Evolutionary conservation across 2,329 filamentous ascomycete genomes (phyloP), one percentile per base, ranked within the genome.

Genomic region (Sporothrix curviconia): DNA sequence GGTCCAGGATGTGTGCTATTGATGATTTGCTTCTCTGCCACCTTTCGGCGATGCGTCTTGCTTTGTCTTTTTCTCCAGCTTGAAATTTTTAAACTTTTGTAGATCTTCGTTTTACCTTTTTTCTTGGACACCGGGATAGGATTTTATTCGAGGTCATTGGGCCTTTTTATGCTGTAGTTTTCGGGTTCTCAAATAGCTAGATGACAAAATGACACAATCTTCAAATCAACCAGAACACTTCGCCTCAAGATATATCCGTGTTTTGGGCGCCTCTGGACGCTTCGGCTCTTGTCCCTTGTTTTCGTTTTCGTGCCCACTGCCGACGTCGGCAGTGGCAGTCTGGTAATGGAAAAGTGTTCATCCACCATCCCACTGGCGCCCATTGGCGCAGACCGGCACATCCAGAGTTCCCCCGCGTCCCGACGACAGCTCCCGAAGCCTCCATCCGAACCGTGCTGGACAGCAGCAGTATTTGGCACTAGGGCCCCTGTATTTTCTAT

Each of bases 341-440:
- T 12, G 8, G 22, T 17, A 22, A 28, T 19, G 49, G 49, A 37
- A 39, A 39, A 51, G 49, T 28, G 22, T 51, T 51, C 34, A 51
- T 51, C 49, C 49, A 51, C 37, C 34, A 54, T 17, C 24, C 39
- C 28, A n/a, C 36, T 22, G n/a, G n/a, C n/a, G n/a, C n/a, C n/a
- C n/a, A n/a, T n/a, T n/a, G n/a, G n/a, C n/a, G 28, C 6, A 43
- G 11, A 17, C 22, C 14, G 19, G 30, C 44, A 51, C 55, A 28
- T 12, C 28, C 30, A 57, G 36, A 57, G 46, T 57, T 57, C 39
- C 46, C 55, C 55, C 55, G 46, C 55, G 37, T 57, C 55, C 55
- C 55, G 55, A 54, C 46, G 37, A 37, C 34, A 22, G 34, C 9
- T 50, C 9, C 15, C 30, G n/a, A n/a, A n/a, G 17, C 46, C 24